Evolutionary conservation across 2,329 filamentous ascomycete genomes (phyloP).

Genomic region (Alternaria sp.): DNA sequence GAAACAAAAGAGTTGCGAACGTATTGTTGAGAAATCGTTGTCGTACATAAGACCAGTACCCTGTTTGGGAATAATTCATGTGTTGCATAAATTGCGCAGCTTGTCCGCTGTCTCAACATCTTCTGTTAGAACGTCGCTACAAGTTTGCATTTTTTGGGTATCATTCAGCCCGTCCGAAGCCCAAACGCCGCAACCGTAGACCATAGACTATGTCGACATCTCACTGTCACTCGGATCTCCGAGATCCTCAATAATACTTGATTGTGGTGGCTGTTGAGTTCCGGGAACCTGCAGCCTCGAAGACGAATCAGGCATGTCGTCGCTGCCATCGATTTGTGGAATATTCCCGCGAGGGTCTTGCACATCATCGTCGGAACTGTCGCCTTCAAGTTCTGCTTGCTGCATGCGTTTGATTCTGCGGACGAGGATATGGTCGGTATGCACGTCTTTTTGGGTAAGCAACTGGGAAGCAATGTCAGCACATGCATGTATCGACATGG

Average conservation of each 20-base stretch:
- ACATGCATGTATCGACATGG: neutral
- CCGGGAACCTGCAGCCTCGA: conserved; percentile 13
- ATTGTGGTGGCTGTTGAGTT: conserved; percentile 26
- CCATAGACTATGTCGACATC: conserved; percentile 8
- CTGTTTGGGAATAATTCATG: conserved; percentile 1
- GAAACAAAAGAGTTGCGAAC: conserved; percentile 5
- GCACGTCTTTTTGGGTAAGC: conserved; percentile 42
- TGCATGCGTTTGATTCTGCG: conserved; percentile 52
- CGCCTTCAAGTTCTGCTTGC: conserved; percentile 34
- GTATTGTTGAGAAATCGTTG: conserved; percentile 6
- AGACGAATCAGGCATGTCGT: conserved; percentile 1
- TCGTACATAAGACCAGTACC: conserved; percentile 1
- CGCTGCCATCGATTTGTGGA: conserved; percentile 7
- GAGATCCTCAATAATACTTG: conserved; percentile 34
- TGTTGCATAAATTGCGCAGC: conserved; percentile 6
- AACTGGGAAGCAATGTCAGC: conserved; percentile 33
- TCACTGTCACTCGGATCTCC: conserved; percentile 28
- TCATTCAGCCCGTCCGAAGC: conserved; percentile 11
- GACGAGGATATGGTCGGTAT: conserved; percentile 43
- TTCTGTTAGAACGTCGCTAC: neutral
- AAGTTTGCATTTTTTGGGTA: neutral
- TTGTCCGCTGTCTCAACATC: conserved; percentile 2
- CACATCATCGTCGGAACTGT: conserved; percentile 39
- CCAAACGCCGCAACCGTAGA: conserved; percentile 2
- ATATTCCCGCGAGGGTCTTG: conserved; percentile 12